phyloP scores from a whole-genome alignment of 345 rosid genomes.

The Cardiospermum halicacabum region DNA sequence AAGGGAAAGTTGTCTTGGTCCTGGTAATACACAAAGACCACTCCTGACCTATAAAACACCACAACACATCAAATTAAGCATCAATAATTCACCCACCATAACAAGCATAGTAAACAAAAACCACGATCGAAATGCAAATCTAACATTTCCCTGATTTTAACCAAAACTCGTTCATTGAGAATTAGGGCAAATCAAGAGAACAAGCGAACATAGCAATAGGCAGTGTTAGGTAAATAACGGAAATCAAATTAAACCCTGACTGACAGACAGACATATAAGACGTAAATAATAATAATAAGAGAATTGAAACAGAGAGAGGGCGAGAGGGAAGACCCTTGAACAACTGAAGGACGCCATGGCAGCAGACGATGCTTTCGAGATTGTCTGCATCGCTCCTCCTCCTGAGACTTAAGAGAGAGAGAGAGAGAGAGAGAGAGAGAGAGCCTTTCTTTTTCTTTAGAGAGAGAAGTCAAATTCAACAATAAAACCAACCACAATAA shows the following conservation, averaged over 20 bases:
- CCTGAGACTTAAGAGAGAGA: conserved; percentile 6
- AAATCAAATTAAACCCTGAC: too few species aligned
- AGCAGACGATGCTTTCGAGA: conserved; percentile 71
- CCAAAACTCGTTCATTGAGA: neutral
- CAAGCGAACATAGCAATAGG: neutral
- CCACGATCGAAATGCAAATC: neutral
- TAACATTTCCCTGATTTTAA: neutral
- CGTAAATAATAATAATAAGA: neutral
- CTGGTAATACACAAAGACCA: conserved; percentile 75
- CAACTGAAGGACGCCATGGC: conserved; percentile 71
- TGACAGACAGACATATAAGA: neutral
- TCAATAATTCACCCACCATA: neutral
- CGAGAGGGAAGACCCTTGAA: conserved; percentile 43
- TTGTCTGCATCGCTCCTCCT: conserved; percentile 40
- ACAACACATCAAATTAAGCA: conserved; percentile 16
- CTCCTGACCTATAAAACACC: conserved; percentile 52
- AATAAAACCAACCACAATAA: too few species aligned
- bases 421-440: conserved; percentile 4
- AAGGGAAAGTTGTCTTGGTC: conserved; percentile 75
- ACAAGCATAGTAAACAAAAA: neutral
- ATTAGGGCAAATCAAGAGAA: neutral
- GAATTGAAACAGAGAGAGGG: neutral
- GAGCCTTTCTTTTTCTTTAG: conserved; percentile 2
- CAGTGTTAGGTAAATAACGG: too few species aligned
- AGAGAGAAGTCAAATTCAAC: conserved; percentile 10